phyloP scores from a whole-genome alignment of 2,329 filamentous ascomycete genomes.

The Colletotrichum limetticola region DNA sequence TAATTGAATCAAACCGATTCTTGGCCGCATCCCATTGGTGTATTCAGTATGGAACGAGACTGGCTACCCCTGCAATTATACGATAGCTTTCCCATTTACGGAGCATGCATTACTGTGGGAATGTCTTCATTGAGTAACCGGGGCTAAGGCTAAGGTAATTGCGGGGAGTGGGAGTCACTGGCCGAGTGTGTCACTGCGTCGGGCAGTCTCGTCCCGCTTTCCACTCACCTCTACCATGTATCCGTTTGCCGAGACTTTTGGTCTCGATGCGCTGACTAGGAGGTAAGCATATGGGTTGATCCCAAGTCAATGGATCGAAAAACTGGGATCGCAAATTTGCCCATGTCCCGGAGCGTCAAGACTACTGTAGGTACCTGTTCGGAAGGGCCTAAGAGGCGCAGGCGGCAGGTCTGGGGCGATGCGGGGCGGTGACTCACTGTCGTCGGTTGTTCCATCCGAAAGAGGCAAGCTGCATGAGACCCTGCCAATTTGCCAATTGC shows the following conservation, averaged over 20 bases:
- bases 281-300: no score
- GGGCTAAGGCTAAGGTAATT: not conserved
- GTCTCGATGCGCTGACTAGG: no score
- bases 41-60: not conserved
- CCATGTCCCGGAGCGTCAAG: not conserved
- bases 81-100: not conserved
- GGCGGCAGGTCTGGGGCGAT: not conserved
- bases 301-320: not conserved
- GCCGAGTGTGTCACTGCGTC: slow-evolving; percentile 1
- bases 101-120: not conserved
- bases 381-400: not conserved
- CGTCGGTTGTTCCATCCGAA: not conserved
- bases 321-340: not conserved
- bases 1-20: not conserved
- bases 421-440: not conserved
- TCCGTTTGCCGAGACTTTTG: no score
- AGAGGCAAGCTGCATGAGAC: not conserved
- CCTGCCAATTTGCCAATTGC: not conserved
- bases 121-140: not conserved
- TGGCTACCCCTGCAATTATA: not conserved
- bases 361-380: not conserved
- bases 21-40: not conserved
- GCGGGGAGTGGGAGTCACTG: slow-evolving; percentile 2
- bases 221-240: not conserved
- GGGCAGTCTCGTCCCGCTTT: not conserved